Evolutionary conservation across 768 basidiomycete genomes (phyloP).

Genomic region (Hypholoma sublateritium): DNA sequence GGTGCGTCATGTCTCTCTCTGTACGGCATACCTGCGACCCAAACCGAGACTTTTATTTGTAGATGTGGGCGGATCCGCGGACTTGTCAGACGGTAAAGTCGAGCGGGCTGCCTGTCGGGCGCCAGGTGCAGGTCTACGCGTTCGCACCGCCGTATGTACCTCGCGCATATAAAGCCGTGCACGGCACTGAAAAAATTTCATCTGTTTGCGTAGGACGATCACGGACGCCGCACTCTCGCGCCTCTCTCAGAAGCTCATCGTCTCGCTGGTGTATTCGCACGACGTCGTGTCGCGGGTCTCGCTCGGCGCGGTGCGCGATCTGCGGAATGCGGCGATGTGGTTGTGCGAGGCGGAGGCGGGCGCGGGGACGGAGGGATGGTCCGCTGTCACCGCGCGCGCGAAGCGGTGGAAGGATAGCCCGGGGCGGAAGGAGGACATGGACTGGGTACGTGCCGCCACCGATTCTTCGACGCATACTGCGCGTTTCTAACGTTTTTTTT

Average conservation of each 20-base stretch:
- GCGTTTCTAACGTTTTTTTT: constrained; percentile 3
- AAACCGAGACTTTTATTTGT: background rate
- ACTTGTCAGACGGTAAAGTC: constrained; percentile 70
- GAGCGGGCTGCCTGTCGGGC: constrained; percentile 67
- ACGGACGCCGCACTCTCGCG: constrained; percentile 59
- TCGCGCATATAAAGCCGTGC: background rate
- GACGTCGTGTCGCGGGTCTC: constrained; percentile 81
- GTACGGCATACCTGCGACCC: no score
- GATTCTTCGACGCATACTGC: background rate
- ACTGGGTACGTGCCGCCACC: constrained; percentile 44
- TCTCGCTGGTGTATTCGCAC: constrained; percentile 80
- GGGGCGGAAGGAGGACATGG: constrained; percentile 51
- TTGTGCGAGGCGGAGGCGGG: constrained; percentile 67
- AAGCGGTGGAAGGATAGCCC: constrained; percentile 58
- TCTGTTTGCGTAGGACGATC: constrained; percentile 31
- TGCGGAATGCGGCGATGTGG: constrained; percentile 75
- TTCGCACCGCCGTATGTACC: constrained; percentile 74
- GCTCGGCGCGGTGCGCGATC: constrained; percentile 73
- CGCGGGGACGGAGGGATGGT: constrained; percentile 53
- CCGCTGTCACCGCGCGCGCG: constrained; percentile 46
- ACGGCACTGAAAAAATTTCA: background rate
- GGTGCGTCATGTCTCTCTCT: constrained; percentile 31
- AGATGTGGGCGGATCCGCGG: constrained; percentile 87
- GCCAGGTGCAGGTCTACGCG: constrained; percentile 72
- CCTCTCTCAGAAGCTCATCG: constrained; percentile 61